Percentiles rank a stretch among this genome's conserved stretches.
phyloP scores from a whole-genome alignment of 2,329 filamentous ascomycete genomes.

The Xylariaceae sp. region DNA sequence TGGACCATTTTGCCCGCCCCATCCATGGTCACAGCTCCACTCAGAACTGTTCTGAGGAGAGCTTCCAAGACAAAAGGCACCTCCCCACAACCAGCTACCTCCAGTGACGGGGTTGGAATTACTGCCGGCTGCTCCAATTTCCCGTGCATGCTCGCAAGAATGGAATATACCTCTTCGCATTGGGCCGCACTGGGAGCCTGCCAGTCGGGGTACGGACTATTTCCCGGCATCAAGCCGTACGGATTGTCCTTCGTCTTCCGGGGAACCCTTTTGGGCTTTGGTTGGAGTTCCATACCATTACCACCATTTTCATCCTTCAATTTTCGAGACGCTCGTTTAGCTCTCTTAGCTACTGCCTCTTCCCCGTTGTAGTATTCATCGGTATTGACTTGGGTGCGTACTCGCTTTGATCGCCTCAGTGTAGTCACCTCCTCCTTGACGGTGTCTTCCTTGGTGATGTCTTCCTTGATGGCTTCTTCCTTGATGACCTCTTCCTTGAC shows the following conservation, averaged over 20 bases:
- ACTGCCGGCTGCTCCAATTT: slow-evolving; percentile 59
- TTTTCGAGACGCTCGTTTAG: slow-evolving; percentile 11
- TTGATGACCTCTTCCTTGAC: background rate
- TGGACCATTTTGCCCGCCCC: slow-evolving; percentile 61
- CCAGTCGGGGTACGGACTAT: slow-evolving; percentile 65
- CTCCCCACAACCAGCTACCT: slow-evolving; percentile 63
- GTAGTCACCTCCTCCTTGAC: background rate
- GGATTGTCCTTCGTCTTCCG: slow-evolving; percentile 37
- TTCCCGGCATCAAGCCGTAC: slow-evolving; percentile 52
- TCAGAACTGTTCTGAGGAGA: slow-evolving; percentile 50
- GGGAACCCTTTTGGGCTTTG: slow-evolving; percentile 25
- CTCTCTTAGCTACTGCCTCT: slow-evolving; percentile 4
- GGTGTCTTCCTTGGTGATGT: background rate
- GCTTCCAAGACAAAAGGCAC: slow-evolving; percentile 53
- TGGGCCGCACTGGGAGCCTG: slow-evolving; percentile 61
- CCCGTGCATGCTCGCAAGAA: slow-evolving; percentile 65
- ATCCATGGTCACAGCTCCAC: slow-evolving; percentile 46
- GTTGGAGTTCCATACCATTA: background rate
- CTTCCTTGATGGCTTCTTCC: background rate
- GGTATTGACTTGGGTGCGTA: slow-evolving; percentile 2
- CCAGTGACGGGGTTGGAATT: slow-evolving; percentile 65
- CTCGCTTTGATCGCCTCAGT: slow-evolving; percentile 15
- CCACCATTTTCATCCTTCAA: background rate
- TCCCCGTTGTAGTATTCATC: background rate
- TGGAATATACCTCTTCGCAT: slow-evolving; percentile 62